These are phyloP conservation scores for Graphiopsis chlorocephala DNA, from an alignment of 2,329 filamentous ascomycete species.

Conservation along the genomic window DNA sequence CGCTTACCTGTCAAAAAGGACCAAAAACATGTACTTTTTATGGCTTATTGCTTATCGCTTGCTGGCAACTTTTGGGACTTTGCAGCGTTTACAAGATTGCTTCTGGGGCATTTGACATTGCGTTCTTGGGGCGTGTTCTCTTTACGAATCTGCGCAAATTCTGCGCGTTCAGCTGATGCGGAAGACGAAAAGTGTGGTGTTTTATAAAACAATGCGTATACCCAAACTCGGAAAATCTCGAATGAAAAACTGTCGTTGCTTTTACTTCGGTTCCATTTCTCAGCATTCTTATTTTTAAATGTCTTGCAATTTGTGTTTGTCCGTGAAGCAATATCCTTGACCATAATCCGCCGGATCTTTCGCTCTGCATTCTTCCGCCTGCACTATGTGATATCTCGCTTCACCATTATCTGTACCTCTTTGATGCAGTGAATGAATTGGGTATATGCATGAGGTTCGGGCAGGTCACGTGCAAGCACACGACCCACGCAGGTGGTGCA, in stretches of 20 bases:
- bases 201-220: not conserved
- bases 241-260: slow-evolving; percentile 4
- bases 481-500: not conserved
- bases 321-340: not conserved
- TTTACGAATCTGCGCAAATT: not conserved
- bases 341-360: not conserved
- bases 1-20: not conserved
- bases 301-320: not conserved
- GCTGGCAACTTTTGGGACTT: not conserved
- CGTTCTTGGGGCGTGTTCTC: not conserved
- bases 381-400: not conserved
- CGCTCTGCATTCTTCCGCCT: not conserved
- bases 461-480: not conserved
- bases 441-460: not conserved
- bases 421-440: not conserved
- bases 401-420: not conserved
- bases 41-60: not conserved
- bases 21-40: not conserved
- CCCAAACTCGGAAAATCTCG: slow-evolving; percentile 1
- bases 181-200: not conserved
- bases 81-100: not conserved
- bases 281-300: not conserved
- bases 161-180: not conserved
- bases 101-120: not conserved
- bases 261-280: not conserved